phyloP scores from a whole-genome alignment of 768 basidiomycete genomes.

The Pisolithus orientalis region DNA sequence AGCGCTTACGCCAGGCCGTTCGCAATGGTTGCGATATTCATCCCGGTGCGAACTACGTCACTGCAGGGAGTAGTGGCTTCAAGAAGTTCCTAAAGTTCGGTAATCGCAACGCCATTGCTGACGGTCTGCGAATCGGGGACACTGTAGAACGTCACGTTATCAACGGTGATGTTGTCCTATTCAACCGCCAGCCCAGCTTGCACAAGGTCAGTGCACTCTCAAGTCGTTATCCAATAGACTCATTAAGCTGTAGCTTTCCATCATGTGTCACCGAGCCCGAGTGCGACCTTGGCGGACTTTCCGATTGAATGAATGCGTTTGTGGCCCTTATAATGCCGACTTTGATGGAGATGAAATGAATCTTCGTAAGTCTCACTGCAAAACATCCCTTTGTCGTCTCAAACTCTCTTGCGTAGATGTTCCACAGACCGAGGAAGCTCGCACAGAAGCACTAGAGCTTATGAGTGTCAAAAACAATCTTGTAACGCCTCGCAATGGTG shows the following conservation, averaged over 20 bases:
- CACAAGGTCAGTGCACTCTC: slow-evolving; percentile 60
- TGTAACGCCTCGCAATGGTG: slow-evolving; percentile 96
- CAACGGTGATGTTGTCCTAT: slow-evolving; percentile 94
- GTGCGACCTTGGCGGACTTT: slow-evolving; percentile 97
- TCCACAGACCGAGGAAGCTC: slow-evolving; percentile 96
- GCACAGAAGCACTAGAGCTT: slow-evolving; percentile 93
- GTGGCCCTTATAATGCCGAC: slow-evolving; percentile 98
- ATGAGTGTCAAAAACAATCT: slow-evolving; percentile 98
- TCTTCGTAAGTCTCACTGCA: slow-evolving; percentile 57
- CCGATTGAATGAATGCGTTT: slow-evolving; percentile 97
- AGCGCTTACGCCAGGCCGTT: slow-evolving; percentile 65
- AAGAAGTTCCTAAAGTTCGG: slow-evolving; percentile 92
- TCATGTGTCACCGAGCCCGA: slow-evolving; percentile 98
- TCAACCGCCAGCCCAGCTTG: slow-evolving; percentile 97
- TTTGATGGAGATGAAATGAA: slow-evolving; percentile 99
- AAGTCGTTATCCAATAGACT: neutral
- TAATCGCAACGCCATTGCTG: slow-evolving; percentile 73
- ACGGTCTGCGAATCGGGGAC: slow-evolving; percentile 80
- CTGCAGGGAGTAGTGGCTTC: slow-evolving; percentile 65
- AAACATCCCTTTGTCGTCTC: slow-evolving; percentile 5
- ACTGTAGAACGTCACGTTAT: slow-evolving; percentile 91
- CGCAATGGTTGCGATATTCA: slow-evolving; percentile 86
- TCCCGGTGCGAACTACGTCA: slow-evolving; percentile 94
- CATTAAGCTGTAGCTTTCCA: slow-evolving; percentile 61
- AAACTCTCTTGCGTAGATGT: slow-evolving; percentile 55